Conservation (phyloP, 768 basidiomycete species). For the Mycena polygramma region DNA sequence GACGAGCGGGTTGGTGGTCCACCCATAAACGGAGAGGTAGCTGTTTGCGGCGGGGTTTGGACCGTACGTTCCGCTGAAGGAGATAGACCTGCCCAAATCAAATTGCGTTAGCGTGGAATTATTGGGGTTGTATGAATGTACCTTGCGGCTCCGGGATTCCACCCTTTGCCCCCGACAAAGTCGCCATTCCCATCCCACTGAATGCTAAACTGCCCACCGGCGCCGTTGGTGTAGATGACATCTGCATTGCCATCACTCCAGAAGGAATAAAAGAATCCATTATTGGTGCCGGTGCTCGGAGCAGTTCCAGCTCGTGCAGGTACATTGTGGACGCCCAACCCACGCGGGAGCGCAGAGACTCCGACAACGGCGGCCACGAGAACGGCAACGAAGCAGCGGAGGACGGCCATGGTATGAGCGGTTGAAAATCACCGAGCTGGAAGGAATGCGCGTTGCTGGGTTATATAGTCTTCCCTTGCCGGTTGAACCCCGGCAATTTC, state of each 20-base stretch:
- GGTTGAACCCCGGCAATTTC: too few species aligned
- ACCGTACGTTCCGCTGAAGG: slow-evolving; percentile 21
- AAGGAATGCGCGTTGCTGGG: too few species aligned
- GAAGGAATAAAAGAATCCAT: slow-evolving; percentile 32
- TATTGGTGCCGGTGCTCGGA: slow-evolving; percentile 28
- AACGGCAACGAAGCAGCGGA: too few species aligned
- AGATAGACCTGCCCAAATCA: slow-evolving; percentile 19
- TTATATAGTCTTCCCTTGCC: too few species aligned
- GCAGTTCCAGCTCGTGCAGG: slow-evolving; percentile 29
- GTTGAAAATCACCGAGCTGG: too few species aligned
- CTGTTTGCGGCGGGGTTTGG: slow-evolving; percentile 30
- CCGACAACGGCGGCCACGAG: too few species aligned
- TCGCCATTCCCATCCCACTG: slow-evolving; percentile 35
- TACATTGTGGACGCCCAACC: not conserved
- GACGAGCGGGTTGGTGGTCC: slow-evolving; percentile 37
- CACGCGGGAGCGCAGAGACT: too few species aligned
- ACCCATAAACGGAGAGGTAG: slow-evolving; percentile 38
- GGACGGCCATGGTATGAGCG: too few species aligned
- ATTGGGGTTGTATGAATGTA: not conserved
- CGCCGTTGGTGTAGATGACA: slow-evolving; percentile 32
- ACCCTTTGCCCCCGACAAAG: slow-evolving; percentile 36
- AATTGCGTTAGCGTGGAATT: not conserved
- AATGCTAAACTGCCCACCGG: slow-evolving; percentile 30
- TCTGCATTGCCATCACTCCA: slow-evolving; percentile 23
- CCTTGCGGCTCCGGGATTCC: slow-evolving; percentile 31